Base-by-base conservation (phyloP, 2,329 filamentous ascomycete species). In the Fusarium coffeatum region DNA sequence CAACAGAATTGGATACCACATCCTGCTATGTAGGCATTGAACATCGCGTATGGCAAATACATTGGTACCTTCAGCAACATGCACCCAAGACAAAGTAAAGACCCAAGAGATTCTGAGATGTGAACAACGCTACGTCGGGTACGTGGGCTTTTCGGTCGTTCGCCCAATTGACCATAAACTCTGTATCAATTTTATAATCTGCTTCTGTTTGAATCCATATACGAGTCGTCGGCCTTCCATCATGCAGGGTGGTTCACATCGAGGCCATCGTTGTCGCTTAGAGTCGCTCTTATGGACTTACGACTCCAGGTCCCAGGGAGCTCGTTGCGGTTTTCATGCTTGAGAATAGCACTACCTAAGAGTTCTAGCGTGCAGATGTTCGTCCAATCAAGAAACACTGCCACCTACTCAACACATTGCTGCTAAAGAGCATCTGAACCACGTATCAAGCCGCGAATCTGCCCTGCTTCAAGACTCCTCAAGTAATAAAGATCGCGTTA, bases 401-500 rank as follows among this genome's bases (percentile, higher is more conserved):
- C 18, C 23, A 18, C 11, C 18, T 46, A 8, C 23, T n/a, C 23
- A 6, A 3, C 23, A 30, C 28, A 1, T 30, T 13, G 2, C 5
- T 2, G 28, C 12, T 12, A 30, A 13, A 30, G 5, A 5, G 28
- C 28, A 30, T 13, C 1, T 7, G 28, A 30, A 30, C 5, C 2
- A 3, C 30, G n/a, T 22, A 23, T 12, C n/a, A n/a, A 4, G 6
- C 15, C 42, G 48, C 15, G 20, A 27, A 20, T 18, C 2, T 18
- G 15, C 9, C 16, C 11, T 5, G 16, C 2, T 12, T 16, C 16
- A 40, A 10, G 4, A 6, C 8, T 6, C 15, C 6, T 3, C 27
- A 18, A 28, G 42, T 42, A 51, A 40, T 12, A 20, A 55, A 22
- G 42, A 55, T 40, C 59, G 49, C 37, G 53, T 40, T 13, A 49